These are phyloP conservation scores for Psilocybe subaeruginosa DNA, from an alignment of 768 basidiomycete genomes.

Conservation along the genomic window DNA sequence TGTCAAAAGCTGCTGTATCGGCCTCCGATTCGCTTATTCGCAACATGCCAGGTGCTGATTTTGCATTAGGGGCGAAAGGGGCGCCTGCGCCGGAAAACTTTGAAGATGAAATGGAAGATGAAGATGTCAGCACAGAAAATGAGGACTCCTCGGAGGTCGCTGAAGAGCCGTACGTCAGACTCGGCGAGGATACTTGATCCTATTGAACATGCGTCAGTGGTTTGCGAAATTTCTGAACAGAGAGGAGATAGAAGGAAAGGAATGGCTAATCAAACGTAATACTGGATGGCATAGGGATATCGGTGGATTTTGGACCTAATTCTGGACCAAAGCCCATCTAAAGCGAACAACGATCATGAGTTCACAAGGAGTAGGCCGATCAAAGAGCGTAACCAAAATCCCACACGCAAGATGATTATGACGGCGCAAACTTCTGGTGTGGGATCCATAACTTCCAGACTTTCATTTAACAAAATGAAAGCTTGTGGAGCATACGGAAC, in stretches of 20 bases:
- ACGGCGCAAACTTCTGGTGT: background rate
- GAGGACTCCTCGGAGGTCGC: slow-evolving; percentile 36
- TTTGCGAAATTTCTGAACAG: background rate
- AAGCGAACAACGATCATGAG: background rate
- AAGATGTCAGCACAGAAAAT: slow-evolving; percentile 20
- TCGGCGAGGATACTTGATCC: slow-evolving; percentile 30
- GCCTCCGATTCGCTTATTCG: slow-evolving; percentile 8
- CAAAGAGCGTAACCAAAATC: background rate
- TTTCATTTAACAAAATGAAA: slow-evolving; percentile 12
- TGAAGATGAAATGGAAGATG: slow-evolving; percentile 22
- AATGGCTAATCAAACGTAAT: background rate
- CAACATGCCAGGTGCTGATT: slow-evolving; percentile 1
- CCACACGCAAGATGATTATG: background rate
- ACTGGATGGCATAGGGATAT: background rate
- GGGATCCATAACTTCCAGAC: background rate
- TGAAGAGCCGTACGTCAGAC: slow-evolving; percentile 35
- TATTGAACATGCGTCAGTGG: slow-evolving; percentile 14
- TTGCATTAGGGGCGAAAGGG: background rate
- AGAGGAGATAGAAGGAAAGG: slow-evolving; percentile 3
- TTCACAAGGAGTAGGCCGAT: background rate
- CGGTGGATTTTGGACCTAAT: background rate
- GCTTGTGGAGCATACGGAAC: background rate
- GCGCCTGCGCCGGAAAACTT: slow-evolving; percentile 13
- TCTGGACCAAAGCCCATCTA: background rate
- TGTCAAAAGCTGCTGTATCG: slow-evolving; percentile 1